Evolutionary conservation across 192 early-diverging fungal species (phyloP).

Genomic region (Geranomyces michiganensis): DNA sequence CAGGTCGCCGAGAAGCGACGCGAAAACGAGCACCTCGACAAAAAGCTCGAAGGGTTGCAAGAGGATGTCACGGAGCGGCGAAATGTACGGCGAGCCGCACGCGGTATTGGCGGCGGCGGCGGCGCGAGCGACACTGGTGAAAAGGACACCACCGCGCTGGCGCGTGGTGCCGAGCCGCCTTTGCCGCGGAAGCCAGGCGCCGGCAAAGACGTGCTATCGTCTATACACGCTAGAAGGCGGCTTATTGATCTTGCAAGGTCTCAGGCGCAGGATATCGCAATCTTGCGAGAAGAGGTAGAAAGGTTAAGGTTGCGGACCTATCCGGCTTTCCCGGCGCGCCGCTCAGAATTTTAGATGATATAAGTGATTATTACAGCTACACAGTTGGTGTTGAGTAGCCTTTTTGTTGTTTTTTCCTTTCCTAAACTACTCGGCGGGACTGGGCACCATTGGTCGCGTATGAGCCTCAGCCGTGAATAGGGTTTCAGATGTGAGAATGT

Average conservation of each 20-base stretch:
- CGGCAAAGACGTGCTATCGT: conserved; percentile 30
- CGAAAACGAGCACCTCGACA: conserved; percentile 51
- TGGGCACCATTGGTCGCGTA: too few relatives aligned
- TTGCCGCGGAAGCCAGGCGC: conserved; percentile 1
- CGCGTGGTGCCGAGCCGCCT: conserved; percentile 9
- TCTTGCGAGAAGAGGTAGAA: conserved; percentile 61
- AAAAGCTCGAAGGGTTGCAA: conserved; percentile 36
- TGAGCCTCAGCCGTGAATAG: too few relatives aligned
- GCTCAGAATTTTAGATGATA: conserved; percentile 37
- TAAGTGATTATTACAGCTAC: too few relatives aligned
- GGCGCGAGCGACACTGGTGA: conserved; percentile 5
- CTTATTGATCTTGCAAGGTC: conserved; percentile 61
- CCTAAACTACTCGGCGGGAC: too few relatives aligned
- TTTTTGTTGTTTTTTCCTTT: too few relatives aligned
- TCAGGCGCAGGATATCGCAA: conserved; percentile 66
- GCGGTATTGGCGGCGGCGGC: not conserved
- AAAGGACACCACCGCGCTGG: not conserved
- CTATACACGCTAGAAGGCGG: conserved; percentile 53
- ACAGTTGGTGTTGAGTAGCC: too few relatives aligned
- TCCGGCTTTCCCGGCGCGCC: conserved; percentile 57
- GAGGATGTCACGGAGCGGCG: conserved; percentile 45
- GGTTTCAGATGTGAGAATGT: too few relatives aligned
- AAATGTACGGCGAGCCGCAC: conserved; percentile 38
- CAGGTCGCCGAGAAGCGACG: conserved; percentile 47
- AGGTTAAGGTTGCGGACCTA: conserved; percentile 58